Base-by-base conservation (phyloP, 805 yeast species). In the Blastobotrys chiropterorum region DNA sequence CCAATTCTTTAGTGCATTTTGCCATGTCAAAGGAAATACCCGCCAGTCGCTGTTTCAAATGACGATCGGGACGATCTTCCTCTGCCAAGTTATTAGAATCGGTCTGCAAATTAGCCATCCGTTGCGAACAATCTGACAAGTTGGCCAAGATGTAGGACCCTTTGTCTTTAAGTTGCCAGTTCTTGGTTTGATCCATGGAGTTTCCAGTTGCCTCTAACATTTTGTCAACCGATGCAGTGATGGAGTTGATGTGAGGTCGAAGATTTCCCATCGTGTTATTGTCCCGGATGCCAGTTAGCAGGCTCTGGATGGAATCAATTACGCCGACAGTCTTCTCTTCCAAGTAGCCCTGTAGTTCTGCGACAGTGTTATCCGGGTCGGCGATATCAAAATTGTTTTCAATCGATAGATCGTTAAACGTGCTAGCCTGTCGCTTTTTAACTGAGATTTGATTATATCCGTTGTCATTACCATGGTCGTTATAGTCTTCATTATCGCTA, bases 1-100 rank as follows among this genome's bases (percentile, higher is more conserved):
- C 98, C 64, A 92, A 77, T 68, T 92, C 98, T 67, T 90, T 92
- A 3, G 97, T 92, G 67, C 95, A 86, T 69, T 92, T 90, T 20
- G 97, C 97, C 70, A 92, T 87, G 67, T 92, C 98, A 71, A 90
- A 92, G 26, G 96, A 92, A 59, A 90, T 85, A 1, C 97, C 97
- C 0, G 98, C 98, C 58, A 92, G 79, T 62, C 97, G 80, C 69
- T 92, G 97, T 69, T 88, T 88, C 72, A 89, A 85, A 60, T 86
- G 86, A 67, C 86, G 85, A 64, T 89, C 95, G 1, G 97, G 97
- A 64, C 78, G 82, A 16, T 71, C 69, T 22, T 65, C 66, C 21
- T 58, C 68, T 42, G 72, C 72, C n/a, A 62, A 54, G 26, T 59
- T 48, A 22, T 55, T 58, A n/a, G 62, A 53, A 47, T 64, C 69